These are phyloP conservation scores for Ustilago esculenta DNA, from an alignment of 1,284 basidiomycete species.

Conservation along the genomic window DNA sequence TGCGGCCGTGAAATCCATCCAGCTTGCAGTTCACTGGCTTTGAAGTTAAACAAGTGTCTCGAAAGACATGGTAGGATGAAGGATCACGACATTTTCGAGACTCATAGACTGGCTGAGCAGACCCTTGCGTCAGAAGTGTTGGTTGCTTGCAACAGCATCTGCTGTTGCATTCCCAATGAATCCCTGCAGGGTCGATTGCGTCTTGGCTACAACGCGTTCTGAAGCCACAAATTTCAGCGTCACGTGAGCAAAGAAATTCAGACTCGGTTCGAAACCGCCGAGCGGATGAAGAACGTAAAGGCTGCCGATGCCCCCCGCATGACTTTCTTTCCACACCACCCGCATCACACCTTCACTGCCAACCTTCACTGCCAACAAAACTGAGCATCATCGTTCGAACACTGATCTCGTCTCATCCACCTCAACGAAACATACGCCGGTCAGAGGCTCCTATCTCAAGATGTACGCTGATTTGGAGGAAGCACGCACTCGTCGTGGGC, in stretches of 20 bases:
- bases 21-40: not conserved
- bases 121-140: slow-evolving; percentile 5
- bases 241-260: slow-evolving; percentile 19
- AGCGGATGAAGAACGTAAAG: no score
- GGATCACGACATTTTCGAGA: no score
- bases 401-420: not conserved
- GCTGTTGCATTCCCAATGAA: no score
- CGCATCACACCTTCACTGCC: not conserved
- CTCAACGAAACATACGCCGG: not conserved
- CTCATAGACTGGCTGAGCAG: no score
- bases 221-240: not conserved
- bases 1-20: slow-evolving; percentile 61
- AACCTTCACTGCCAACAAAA: not conserved
- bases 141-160: slow-evolving; percentile 10
- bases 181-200: slow-evolving; percentile 15
- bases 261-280: not conserved
- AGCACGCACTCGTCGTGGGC: slow-evolving; percentile 33
- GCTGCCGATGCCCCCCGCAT: slow-evolving; percentile 1
- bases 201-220: slow-evolving; percentile 21
- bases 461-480: slow-evolving; percentile 65
- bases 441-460: not conserved
- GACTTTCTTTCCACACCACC: slow-evolving; percentile 1
- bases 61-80: no score
- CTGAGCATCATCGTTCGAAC: not conserved
- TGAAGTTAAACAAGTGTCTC: not conserved